Base-by-base conservation (phyloP, 2,329 filamentous ascomycete genomes). In the Aspergillus oerlinghausenensis region DNA sequence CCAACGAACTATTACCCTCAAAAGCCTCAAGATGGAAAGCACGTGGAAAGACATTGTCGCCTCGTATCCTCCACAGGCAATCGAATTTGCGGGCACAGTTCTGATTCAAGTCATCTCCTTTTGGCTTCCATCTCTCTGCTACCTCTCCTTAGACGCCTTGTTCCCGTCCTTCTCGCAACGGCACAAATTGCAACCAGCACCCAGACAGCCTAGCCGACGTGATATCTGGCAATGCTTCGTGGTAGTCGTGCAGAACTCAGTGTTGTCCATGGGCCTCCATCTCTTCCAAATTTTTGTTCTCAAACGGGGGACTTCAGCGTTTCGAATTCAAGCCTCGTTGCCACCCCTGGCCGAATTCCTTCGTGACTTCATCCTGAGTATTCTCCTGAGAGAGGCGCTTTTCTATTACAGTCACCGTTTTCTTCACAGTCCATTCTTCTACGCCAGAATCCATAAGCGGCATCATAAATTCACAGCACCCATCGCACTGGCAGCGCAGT, bases 401-500 rank as follows among this genome's bases (percentile, higher is more conserved):
- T 85, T 85, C 69, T 85, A 85, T 71, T 83, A 82, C 62, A 65
- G 73, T 25, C 83, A 85, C 66, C 79, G 82, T 6, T 62, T 81
- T 3, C 71, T 85, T 4, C 82, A 85, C 67, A 64, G 72, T 5
- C 79, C 76, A 0, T 66, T 60, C 5, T 65, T 83, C 5, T 85
- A 84, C 70, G 67, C 67, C 10, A 68, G 68, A 32, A 77, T 85
- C 56, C 83, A 85, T 72, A 84, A 84, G 61, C 72, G 72, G 23
- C 83, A 85, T 63, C 83, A 85, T 70, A 71, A 71, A 25, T 85
- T 84, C 70, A 81, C 77, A 0, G 80, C 82, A 1, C 82, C 82
- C 0, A 77, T 85, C 2, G 78, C 80, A 0, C 73, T 84, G 4
- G 75, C 82, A 0, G 80, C 82, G 1, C 80, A 84, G 61, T 85